Evolutionary conservation across 306 rosid species (phyloP).

Genomic region (Rosa rugosa): DNA sequence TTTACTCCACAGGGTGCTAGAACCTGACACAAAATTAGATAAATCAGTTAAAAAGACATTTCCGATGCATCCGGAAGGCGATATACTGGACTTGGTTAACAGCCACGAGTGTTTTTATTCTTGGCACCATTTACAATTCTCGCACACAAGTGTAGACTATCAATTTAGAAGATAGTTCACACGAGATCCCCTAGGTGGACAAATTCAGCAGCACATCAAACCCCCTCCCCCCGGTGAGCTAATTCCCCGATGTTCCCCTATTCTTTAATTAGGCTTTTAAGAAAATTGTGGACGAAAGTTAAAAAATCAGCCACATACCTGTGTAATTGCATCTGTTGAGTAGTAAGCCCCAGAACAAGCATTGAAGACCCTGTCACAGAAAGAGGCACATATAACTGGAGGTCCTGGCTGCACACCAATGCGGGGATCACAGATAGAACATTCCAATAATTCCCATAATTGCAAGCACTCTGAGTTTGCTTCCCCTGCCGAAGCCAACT

Average conservation of each 20-base stretch:
- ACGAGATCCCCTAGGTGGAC: background rate
- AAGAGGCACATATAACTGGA: slow-evolving; percentile 72
- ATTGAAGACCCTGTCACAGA: slow-evolving; percentile 68
- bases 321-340: slow-evolving; percentile 76
- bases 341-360: slow-evolving; percentile 89
- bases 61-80: slow-evolving; percentile 13
- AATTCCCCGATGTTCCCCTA: background rate
- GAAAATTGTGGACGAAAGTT: background rate
- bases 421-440: slow-evolving; percentile 83
- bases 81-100: background rate
- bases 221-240: background rate
- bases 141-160: background rate
- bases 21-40: slow-evolving; percentile 52
- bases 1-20: slow-evolving; percentile 95
- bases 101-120: background rate
- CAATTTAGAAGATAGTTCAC: background rate
- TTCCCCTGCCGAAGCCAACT: slow-evolving; percentile 82
- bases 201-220: slow-evolving; percentile 2
- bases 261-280: too few species aligned
- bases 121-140: background rate
- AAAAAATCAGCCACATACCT: slow-evolving; percentile 43
- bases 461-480: slow-evolving; percentile 80
- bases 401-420: slow-evolving; percentile 81
- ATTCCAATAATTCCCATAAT: slow-evolving; percentile 90
- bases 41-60: slow-evolving; percentile 22